Percentiles rank a stretch among this genome's conserved stretches.
phyloP scores from a whole-genome alignment of 176 grass and related monocot genomes.

The Tuctoria greenei region DNA sequence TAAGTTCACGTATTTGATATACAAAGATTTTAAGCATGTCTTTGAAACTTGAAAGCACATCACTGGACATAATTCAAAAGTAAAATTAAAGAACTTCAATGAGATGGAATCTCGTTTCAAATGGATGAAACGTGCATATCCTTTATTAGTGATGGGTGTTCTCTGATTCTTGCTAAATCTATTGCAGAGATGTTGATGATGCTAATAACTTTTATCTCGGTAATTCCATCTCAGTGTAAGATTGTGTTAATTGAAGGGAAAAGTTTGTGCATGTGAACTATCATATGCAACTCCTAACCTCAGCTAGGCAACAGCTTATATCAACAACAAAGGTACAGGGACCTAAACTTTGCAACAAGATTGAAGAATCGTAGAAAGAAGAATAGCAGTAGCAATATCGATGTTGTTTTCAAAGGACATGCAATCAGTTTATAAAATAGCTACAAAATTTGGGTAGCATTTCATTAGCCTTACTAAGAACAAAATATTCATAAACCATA shows the following conservation, averaged over 20 bases:
- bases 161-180: background rate
- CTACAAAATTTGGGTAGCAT: background rate
- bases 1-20: background rate
- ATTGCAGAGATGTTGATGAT: background rate
- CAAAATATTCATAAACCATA: background rate
- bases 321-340: background rate
- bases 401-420: background rate
- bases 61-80: background rate
- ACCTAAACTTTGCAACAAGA: background rate
- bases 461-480: background rate
- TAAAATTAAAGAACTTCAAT: background rate
- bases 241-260: background rate
- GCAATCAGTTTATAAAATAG: background rate
- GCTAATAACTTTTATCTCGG: background rate
- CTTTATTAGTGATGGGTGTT: background rate
- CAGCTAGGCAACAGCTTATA: background rate
- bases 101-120: conserved; percentile 1
- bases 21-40: background rate
- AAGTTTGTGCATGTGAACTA: background rate
- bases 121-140: background rate
- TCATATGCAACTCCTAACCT: conserved; percentile 5
- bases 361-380: background rate
- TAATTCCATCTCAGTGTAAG: background rate
- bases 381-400: background rate
- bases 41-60: conserved; percentile 9